Evolutionary conservation across 2,329 filamentous ascomycete genomes (phyloP), one percentile per base, ranked within the genome.

Genomic region (Trichothecium sympodiale): DNA sequence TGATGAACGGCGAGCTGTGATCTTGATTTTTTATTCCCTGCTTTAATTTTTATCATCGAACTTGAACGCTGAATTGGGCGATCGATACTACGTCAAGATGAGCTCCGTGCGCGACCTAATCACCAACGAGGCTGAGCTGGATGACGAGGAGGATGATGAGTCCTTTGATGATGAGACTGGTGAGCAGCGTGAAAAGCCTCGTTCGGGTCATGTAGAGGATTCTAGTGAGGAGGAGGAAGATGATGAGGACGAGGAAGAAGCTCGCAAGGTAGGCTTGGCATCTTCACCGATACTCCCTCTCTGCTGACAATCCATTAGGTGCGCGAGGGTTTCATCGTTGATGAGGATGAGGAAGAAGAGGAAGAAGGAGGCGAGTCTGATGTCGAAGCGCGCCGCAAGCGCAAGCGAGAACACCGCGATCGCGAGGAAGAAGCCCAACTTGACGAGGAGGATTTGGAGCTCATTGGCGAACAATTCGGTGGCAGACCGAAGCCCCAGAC

Each of bases 291-390:
- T 33, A 14, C 16, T 29, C 10, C 29, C 20, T 23, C 25, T 14
- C 5, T 29, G 16, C 36, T 41, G 31, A 47, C 31, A 40, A 4
- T 27, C 23, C 9, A 9, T 17, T 50, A 94, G 87, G 74, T 94
- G 45, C 83, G 83, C 35, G 87, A 94, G 65, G 89, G 88, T 17
- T 98, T 96, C 62, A 95, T 98, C 46, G 86, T 94, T 43, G 86
- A 94, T 51, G 88, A 94, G 51, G 87, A 89, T 42, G 82, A 86
- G 47, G 81, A 86, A 37, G 82, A 84, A 41, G 82, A 81, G 33
- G 74, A 79, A 33, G 77, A 78, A 23, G 74, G 81, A 35, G 79
- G 70, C 35, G 73, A 76, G 26, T 62, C 62, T 18, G 65, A 72
- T 38, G 66, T 58, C 33, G 66, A 71, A 32, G 66, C 65, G 40